Evolutionary conservation across 495 filamentous ascomycete species (phyloP).

Genomic region (Cenococcum geophilum): DNA sequence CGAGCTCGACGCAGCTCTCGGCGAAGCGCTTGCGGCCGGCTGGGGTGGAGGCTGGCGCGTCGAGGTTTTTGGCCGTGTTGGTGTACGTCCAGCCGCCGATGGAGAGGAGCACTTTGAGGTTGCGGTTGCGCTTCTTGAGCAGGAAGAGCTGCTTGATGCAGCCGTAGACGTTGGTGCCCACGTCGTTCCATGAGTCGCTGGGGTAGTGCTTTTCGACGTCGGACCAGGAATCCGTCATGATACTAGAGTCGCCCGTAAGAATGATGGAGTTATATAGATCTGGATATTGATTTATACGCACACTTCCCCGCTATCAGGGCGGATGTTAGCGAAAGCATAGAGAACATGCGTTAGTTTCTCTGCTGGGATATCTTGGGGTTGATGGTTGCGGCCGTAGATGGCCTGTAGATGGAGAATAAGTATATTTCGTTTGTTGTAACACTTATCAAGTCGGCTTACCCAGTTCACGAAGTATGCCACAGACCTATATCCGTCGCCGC

Average conservation of each 20-base stretch:
- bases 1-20: constrained; percentile 54
- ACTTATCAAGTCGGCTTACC: constrained; percentile 36
- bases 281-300: constrained; percentile 39
- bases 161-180: constrained; percentile 62
- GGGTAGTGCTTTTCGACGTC: constrained; percentile 78
- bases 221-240: constrained; percentile 76
- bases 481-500: constrained; percentile 49
- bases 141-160: constrained; percentile 92
- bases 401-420: constrained; percentile 46
- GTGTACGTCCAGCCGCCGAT: constrained; percentile 98
- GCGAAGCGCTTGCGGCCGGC: constrained; percentile 65
- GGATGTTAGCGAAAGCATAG: constrained; percentile 83
- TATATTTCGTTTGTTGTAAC: not conserved
- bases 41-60: constrained; percentile 59
- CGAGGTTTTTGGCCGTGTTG: constrained; percentile 59
- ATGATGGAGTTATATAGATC: not conserved
- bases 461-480: constrained; percentile 88
- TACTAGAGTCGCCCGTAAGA: constrained; percentile 38
- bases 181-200: constrained; percentile 61
- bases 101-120: constrained; percentile 84
- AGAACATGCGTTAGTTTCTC: constrained; percentile 87
- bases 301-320: constrained; percentile 69
- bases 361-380: constrained; percentile 79
- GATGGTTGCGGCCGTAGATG: constrained; percentile 78
- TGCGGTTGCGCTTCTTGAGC: constrained; percentile 78